Percentiles rank a stretch among this genome's conserved stretches.
Evolutionary conservation across 108 stramenopile species (phyloP).

Genomic region (Pseudonitzschia delicatissima): DNA sequence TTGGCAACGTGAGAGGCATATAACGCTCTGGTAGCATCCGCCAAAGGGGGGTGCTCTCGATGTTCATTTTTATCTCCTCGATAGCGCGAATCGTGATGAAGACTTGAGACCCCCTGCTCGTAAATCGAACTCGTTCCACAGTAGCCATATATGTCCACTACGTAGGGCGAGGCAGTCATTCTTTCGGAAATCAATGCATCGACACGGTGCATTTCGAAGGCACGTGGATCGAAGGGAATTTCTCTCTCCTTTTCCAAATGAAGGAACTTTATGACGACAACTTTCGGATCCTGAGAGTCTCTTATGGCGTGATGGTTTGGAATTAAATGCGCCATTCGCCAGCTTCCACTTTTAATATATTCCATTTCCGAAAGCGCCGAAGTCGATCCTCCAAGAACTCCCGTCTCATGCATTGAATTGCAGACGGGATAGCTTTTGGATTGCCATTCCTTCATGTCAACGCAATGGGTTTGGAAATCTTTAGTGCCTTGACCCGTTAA

Average conservation of each 20-base stretch:
- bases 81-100: not conserved
- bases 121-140: not conserved
- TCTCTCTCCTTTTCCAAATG: not conserved
- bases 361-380: not conserved
- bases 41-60: not conserved
- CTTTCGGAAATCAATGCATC: not conserved
- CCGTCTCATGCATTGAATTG: not conserved
- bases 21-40: not conserved
- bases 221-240: not conserved
- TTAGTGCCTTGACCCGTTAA: no score
- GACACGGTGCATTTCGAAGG: not conserved
- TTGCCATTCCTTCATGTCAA: no score
- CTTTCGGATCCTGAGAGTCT: not conserved
- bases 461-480: no score
- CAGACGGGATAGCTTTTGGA: not conserved
- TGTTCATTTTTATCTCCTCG: not conserved
- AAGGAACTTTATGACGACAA: not conserved
- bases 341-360: not conserved
- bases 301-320: not conserved
- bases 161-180: not conserved
- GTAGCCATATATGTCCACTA: not conserved
- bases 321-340: not conserved
- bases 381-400: not conserved
- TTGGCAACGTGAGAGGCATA: not conserved
- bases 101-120: not conserved